Evolutionary conservation across 164 flowering plant species (phyloP).

Genomic region (Pachysandra terminalis): DNA sequence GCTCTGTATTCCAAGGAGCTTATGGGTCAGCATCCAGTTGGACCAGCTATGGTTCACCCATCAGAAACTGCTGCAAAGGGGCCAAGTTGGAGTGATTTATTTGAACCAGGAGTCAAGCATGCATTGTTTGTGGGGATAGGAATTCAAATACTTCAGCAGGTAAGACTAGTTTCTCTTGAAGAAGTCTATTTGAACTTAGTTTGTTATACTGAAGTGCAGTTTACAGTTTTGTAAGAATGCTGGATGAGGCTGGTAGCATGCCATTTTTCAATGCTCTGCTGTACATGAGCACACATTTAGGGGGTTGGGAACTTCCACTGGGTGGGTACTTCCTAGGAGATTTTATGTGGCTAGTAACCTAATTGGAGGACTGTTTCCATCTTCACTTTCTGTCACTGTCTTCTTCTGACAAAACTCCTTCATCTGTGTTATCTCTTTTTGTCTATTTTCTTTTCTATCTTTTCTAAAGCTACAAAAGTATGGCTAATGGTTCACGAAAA

Average conservation of each 20-base stretch:
- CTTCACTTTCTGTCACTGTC: too few relatives aligned
- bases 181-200: background rate
- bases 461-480: too few relatives aligned
- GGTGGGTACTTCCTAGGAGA: background rate
- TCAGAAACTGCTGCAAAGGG: constrained; percentile 37
- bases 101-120: constrained; percentile 55
- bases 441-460: too few relatives aligned
- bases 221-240: background rate
- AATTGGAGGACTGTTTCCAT: background rate
- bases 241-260: background rate
- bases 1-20: constrained; percentile 49
- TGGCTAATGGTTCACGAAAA: too few relatives aligned
- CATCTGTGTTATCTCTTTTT: too few relatives aligned
- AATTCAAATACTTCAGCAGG: constrained; percentile 66
- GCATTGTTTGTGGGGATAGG: constrained; percentile 58
- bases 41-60: constrained; percentile 56
- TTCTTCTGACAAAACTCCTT: too few relatives aligned
- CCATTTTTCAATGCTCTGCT: too few relatives aligned
- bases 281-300: background rate
- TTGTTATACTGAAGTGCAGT: background rate
- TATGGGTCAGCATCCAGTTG: constrained; percentile 41
- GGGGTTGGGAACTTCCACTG: background rate
- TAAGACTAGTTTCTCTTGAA: constrained; percentile 4
- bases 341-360: background rate
- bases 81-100: constrained; percentile 41